phyloP scores from a whole-genome alignment of 345 rosid genomes.

The Syzygium aqueum region DNA sequence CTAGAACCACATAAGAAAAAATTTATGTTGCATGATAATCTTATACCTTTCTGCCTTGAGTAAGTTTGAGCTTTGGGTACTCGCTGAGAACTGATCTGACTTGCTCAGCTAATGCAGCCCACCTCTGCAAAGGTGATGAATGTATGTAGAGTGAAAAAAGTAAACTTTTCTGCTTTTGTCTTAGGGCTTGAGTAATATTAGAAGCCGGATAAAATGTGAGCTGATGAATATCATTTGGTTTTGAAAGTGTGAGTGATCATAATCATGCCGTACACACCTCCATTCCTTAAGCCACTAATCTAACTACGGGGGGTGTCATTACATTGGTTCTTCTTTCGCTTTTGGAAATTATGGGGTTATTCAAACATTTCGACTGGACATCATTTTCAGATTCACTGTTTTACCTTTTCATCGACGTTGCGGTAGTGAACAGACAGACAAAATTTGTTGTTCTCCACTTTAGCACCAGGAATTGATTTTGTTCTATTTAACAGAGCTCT shows the following conservation, averaged over 20 bases:
- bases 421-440: conserved; percentile 92
- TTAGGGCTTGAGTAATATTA: background rate
- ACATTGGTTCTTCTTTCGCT: background rate
- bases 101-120: conserved; percentile 57
- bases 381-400: background rate
- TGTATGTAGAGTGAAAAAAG: background rate
- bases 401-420: conserved; percentile 82
- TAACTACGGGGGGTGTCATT: background rate
- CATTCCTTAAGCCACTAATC: background rate
- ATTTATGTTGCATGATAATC: background rate
- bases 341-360: background rate
- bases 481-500: conserved; percentile 49
- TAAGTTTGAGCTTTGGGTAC: conserved; percentile 66
- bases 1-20: background rate
- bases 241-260: background rate
- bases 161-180: too few relatives aligned
- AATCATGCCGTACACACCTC: background rate
- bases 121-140: conserved; percentile 35
- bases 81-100: conserved; percentile 45
- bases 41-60: conserved; percentile 79
- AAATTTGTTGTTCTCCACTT: conserved; percentile 92
- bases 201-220: background rate
- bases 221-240: background rate
- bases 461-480: conserved; percentile 60
- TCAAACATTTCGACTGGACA: background rate